These are phyloP conservation scores for Pseudocercospora cruenta DNA, from an alignment of 2,329 filamentous ascomycete species.

Conservation along the genomic window DNA sequence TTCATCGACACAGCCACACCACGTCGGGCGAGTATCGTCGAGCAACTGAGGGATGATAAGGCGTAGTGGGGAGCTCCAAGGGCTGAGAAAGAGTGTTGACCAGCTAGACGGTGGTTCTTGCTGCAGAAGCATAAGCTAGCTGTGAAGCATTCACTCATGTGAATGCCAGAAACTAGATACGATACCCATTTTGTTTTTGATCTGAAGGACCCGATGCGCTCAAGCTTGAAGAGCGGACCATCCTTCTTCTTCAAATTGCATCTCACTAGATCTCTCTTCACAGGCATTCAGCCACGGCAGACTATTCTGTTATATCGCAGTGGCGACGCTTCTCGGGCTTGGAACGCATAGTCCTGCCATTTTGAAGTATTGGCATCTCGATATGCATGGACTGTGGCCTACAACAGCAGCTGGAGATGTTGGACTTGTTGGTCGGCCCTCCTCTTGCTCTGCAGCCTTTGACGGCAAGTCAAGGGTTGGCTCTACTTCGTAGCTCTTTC, in stretches of 20 bases:
- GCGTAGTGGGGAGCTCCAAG: constrained; percentile 5
- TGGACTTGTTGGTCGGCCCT: background rate
- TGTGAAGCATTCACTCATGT: background rate
- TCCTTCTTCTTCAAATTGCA: background rate
- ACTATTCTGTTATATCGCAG: background rate
- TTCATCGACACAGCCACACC: constrained; percentile 42
- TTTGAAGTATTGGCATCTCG: background rate
- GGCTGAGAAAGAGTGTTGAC: background rate
- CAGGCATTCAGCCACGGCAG: background rate
- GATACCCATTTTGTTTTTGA: background rate
- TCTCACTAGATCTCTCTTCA: background rate
- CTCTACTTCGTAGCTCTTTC: background rate
- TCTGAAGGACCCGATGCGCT: background rate
- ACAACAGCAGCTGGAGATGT: background rate
- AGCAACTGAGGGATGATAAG: constrained; percentile 17
- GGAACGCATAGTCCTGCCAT: background rate
- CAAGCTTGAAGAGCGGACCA: background rate
- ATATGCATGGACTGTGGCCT: background rate
- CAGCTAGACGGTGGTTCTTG: background rate
- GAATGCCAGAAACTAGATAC: background rate
- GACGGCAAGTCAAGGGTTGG: background rate
- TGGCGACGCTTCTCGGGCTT: background rate
- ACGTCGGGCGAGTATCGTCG: constrained; percentile 20
- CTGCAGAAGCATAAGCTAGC: background rate
- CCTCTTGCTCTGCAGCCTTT: background rate